Evolutionary conservation across 2,329 filamentous ascomycete genomes (phyloP).

Genomic region (Fusarium algeriense): DNA sequence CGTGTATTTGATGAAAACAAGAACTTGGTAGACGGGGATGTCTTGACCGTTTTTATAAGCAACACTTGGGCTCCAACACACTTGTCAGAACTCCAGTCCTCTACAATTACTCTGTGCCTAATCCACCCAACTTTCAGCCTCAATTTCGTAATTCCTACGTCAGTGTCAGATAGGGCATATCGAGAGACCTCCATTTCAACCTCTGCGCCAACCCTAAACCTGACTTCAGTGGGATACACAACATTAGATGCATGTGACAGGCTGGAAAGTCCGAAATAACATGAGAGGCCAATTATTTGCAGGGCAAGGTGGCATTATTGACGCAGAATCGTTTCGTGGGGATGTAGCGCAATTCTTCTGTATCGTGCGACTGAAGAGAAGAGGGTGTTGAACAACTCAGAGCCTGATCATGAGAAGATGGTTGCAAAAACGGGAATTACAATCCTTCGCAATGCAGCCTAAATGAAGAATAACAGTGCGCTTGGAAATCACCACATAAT

Average conservation of each 20-base stretch:
- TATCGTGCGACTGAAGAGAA: background rate
- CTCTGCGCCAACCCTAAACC: background rate
- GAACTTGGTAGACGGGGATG: accelerated
- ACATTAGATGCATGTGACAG: background rate
- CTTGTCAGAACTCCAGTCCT: accelerated
- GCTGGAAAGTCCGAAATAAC: accelerated
- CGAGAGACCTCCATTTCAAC: background rate
- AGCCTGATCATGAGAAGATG: background rate
- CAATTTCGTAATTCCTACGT: too few species aligned
- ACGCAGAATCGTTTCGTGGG: background rate
- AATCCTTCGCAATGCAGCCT: accelerated
- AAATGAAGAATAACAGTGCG: background rate
- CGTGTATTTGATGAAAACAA: accelerated
- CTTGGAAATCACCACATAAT: too few species aligned
- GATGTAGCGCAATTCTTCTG: background rate
- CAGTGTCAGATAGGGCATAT: background rate
- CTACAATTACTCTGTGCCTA: background rate
- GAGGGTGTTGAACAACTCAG: too few species aligned
- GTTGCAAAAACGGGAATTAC: background rate
- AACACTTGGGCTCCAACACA: accelerated
- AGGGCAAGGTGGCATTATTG: accelerated
- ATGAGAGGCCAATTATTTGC: background rate
- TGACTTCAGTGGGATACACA: background rate
- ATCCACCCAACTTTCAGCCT: too few species aligned
- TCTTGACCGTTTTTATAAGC: too few species aligned